A percentile compares a stretch with the other conserved stretches of the same genome.
Evolutionary conservation across 2,329 filamentous ascomycete species (phyloP).

Genomic region (Talaromyces rugulosus): DNA sequence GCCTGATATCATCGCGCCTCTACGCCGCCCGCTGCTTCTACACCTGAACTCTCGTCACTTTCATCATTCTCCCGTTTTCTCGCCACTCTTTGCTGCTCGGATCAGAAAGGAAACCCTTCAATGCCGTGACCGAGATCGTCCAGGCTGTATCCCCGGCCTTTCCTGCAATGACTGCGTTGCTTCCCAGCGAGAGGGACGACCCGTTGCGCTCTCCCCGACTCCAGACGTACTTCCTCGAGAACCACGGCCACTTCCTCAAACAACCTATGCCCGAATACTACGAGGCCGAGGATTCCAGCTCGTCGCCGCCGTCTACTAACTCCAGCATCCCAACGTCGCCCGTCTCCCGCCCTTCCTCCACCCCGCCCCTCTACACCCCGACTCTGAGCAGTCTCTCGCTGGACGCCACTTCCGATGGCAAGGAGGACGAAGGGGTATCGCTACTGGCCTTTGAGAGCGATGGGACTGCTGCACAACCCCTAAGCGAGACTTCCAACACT

Average conservation of each 20-base stretch:
- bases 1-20: background rate
- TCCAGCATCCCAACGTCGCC: conserved; percentile 38
- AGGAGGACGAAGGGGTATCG: conserved; percentile 20
- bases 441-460: conserved; percentile 42
- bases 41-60: background rate
- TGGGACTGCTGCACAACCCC: conserved; percentile 15
- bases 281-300: conserved; percentile 21
- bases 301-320: conserved; percentile 27
- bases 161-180: conserved; percentile 6
- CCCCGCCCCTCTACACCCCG: conserved; percentile 31
- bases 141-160: background rate
- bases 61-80: background rate
- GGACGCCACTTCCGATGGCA: conserved; percentile 18
- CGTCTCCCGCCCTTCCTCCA: conserved; percentile 25
- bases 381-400: conserved; percentile 37
- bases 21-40: too few species aligned
- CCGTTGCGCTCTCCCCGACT: conserved; percentile 25
- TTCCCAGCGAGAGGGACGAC: conserved; percentile 16
- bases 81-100: background rate
- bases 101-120: background rate
- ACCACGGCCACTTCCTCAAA: conserved; percentile 20
- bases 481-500: background rate
- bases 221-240: conserved; percentile 30
- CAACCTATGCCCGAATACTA: conserved; percentile 25
- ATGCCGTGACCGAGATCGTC: background rate